Conservation (phyloP, 2,329 filamentous ascomycete genomes). For the Diaporthe australafricana region DNA sequence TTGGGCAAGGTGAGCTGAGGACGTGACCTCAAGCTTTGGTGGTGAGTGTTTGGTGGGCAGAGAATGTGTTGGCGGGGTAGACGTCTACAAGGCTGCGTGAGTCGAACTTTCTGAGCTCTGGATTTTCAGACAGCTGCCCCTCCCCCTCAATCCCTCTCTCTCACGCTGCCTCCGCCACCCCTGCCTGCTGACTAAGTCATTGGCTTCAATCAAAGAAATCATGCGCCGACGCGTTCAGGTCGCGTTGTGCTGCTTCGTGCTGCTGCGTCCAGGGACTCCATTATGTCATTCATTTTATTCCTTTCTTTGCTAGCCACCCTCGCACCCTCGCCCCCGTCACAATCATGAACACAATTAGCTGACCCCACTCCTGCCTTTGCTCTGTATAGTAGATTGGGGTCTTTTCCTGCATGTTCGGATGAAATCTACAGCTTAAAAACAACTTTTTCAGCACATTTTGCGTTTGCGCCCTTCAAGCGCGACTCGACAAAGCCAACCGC, state of each 20-base stretch:
- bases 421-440: not conserved
- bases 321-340: not conserved
- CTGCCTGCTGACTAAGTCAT: not conserved
- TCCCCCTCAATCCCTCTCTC: not conserved
- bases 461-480: not conserved
- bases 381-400: not conserved
- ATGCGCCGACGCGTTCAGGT: slow-evolving; percentile 20
- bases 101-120: not conserved
- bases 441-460: not conserved
- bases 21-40: slow-evolving; percentile 20
- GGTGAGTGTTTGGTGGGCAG: not conserved
- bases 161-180: not conserved
- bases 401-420: not conserved
- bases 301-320: not conserved
- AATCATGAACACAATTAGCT: slow-evolving; percentile 8
- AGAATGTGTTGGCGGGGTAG: not conserved
- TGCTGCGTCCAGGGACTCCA: slow-evolving; percentile 1
- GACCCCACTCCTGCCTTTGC: not conserved
- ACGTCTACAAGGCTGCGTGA: not conserved
- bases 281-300: slow-evolving; percentile 31
- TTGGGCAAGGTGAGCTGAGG: slow-evolving; percentile 46
- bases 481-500: not conserved
- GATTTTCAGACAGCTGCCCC: slow-evolving; percentile 12
- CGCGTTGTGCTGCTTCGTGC: slow-evolving; percentile 8
- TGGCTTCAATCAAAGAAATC: slow-evolving; percentile 8